phyloP scores from a whole-genome alignment of 1,284 basidiomycete genomes.

The Sporisorium iseilematis-ciliati region DNA sequence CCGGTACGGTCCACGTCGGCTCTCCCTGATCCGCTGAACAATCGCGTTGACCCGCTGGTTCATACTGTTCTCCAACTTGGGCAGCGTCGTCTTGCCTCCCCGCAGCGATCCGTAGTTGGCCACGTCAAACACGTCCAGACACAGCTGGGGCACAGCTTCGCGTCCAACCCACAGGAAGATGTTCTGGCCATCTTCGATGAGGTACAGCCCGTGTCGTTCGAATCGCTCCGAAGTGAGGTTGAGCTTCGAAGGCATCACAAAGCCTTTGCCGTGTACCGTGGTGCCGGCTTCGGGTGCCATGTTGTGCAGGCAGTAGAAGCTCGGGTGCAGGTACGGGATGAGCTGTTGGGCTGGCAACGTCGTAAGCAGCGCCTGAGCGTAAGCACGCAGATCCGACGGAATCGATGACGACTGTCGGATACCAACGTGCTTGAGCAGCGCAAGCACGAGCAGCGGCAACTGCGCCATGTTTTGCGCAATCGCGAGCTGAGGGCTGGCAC shows the following conservation, averaged over 20 bases:
- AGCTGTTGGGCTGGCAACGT: conserved; percentile 90
- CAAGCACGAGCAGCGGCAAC: conserved; percentile 88
- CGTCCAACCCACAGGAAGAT: conserved; percentile 98
- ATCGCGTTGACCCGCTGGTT: conserved; percentile 92
- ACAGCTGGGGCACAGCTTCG: conserved; percentile 92
- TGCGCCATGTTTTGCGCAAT: conserved; percentile 93
- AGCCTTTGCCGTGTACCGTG: conserved; percentile 29
- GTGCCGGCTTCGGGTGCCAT: conserved; percentile 86
- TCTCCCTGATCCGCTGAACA: conserved; percentile 89
- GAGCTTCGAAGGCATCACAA: conserved; percentile 86
- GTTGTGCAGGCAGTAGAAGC: conserved; percentile 95
- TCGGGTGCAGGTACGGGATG: conserved; percentile 92
- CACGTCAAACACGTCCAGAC: conserved; percentile 93
- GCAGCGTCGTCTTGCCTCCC: conserved; percentile 93
- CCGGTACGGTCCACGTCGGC: conserved; percentile 86
- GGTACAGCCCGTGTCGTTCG: conserved; percentile 92
- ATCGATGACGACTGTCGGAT: conserved; percentile 95
- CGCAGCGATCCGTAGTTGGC: conserved; percentile 87
- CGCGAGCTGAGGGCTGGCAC: conserved; percentile 92
- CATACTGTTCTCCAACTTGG: conserved; percentile 89
- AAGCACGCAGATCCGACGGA: conserved; percentile 93
- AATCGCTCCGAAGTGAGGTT: conserved; percentile 93
- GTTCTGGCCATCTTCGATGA: conserved; percentile 97
- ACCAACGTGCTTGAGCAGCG: conserved; percentile 93
- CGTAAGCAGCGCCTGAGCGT: conserved; percentile 91